These are phyloP conservation scores for Pulveroboletus sp. DNA, from an alignment of 1,284 basidiomycete species.

Conservation along the genomic window DNA sequence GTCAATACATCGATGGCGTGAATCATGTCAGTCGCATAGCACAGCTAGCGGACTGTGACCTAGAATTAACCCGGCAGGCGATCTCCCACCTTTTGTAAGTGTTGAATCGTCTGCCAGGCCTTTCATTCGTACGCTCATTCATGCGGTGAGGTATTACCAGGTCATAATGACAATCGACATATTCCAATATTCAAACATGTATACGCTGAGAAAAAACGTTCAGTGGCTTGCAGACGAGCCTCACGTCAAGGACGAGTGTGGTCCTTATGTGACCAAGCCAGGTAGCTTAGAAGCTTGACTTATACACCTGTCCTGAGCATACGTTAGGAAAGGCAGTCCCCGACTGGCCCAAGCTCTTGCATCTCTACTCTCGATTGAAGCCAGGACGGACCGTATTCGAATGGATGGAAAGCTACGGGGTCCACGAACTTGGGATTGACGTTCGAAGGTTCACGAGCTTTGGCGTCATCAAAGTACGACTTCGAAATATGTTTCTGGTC, in stretches of 20 bases:
- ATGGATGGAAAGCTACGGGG: conserved; percentile 85
- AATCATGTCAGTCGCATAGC: conserved; percentile 93
- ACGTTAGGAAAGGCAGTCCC: conserved; percentile 52
- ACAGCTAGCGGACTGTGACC: conserved; percentile 87
- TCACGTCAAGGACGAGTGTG: conserved; percentile 86
- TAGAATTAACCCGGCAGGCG: conserved; percentile 81
- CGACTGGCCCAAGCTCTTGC: conserved; percentile 83
- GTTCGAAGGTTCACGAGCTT: conserved; percentile 95
- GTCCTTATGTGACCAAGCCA: conserved; percentile 81
- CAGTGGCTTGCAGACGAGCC: conserved; percentile 83
- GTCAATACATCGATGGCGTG: conserved; percentile 83
- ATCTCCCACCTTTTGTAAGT: conserved; percentile 90
- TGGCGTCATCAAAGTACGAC: conserved; percentile 88
- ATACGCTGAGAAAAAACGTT: conserved; percentile 83
- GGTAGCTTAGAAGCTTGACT: conserved; percentile 42
- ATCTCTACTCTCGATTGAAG: conserved; percentile 85
- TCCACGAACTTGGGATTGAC: conserved; percentile 80
- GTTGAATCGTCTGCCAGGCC: neutral
- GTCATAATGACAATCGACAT: conserved; percentile 96
- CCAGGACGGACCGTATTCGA: conserved; percentile 83
- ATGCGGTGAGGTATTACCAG: conserved; percentile 77
- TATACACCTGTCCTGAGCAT: conserved; percentile 7
- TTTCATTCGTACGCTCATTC: conserved; percentile 5
- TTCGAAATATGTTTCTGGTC: neutral
- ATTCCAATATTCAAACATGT: conserved; percentile 98